A percentile compares a stretch with the other conserved stretches of the same genome.
phyloP scores from a whole-genome alignment of 495 filamentous ascomycete genomes.

The Penicillium manginii region DNA sequence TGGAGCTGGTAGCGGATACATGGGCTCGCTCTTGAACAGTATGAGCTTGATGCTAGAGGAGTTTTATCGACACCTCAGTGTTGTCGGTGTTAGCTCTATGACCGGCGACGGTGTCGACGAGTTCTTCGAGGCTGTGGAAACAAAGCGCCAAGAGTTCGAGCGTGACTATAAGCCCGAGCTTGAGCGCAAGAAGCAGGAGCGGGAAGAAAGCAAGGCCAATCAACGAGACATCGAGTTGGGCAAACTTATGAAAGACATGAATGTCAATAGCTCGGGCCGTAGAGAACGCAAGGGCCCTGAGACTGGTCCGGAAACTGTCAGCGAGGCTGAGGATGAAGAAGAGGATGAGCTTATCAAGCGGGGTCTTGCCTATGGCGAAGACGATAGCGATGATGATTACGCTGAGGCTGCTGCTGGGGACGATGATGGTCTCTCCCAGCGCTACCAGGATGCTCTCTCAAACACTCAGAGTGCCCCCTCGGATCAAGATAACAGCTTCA shows the following conservation, averaged over 20 bases:
- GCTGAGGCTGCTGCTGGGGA: constrained; percentile 36
- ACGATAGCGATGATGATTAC: constrained; percentile 42
- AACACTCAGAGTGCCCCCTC: constrained; percentile 33
- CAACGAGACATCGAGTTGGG: constrained; percentile 78
- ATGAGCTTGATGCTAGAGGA: constrained; percentile 98
- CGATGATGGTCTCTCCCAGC: constrained; percentile 45
- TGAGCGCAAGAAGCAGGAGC: constrained; percentile 73
- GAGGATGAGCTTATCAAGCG: constrained; percentile 39
- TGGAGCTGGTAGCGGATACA: constrained; percentile 85
- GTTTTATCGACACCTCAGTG: constrained; percentile 90
- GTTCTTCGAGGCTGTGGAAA: constrained; percentile 86
- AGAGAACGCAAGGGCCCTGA: constrained; percentile 28
- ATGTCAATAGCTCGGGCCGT: constrained; percentile 58
- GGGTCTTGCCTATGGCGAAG: constrained; percentile 36
- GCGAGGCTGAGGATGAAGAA: constrained; percentile 54
- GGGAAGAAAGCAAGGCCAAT: constrained; percentile 71
- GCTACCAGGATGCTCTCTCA: constrained; percentile 50
- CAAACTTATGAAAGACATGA: constrained; percentile 94
- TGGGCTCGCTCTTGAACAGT: constrained; percentile 93
- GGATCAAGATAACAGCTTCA: constrained; percentile 52
- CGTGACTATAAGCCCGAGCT: constrained; percentile 91
- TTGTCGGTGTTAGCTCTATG: constrained; percentile 93
- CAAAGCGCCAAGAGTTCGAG: constrained; percentile 88
- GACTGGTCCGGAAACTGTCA: constrained; percentile 50
- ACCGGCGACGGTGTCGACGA: constrained; percentile 88